A percentile compares a stretch with the other conserved stretches of the same genome.
Conservation (phyloP, 2,329 filamentous ascomycete species). For the Pseudocercospora eumusae region DNA sequence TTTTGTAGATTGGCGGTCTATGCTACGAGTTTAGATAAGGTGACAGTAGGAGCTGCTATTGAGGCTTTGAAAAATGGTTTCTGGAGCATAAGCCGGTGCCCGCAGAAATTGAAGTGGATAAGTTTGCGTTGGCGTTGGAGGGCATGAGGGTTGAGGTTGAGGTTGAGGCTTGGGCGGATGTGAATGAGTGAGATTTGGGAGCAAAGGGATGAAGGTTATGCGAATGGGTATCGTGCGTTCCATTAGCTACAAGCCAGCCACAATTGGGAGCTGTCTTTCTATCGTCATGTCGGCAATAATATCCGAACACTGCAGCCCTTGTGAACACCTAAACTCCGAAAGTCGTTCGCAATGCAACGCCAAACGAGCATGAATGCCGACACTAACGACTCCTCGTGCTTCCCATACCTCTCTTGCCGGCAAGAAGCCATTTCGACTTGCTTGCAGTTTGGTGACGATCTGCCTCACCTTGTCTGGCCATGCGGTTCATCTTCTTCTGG, state of each 20-base stretch:
- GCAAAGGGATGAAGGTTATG: background rate
- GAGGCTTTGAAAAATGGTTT: background rate
- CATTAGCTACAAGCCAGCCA: background rate
- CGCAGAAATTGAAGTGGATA: background rate
- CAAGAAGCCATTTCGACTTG: slow-evolving; percentile 86
- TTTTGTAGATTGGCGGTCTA: background rate
- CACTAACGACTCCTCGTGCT: slow-evolving; percentile 60
- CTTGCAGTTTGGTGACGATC: slow-evolving; percentile 84
- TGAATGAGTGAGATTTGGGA: background rate
- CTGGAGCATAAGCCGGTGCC: slow-evolving; percentile 5
- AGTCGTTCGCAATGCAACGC: background rate
- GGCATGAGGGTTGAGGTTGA: slow-evolving; percentile 11
- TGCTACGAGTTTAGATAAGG: background rate
- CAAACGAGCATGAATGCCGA: background rate
- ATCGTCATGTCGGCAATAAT: background rate
- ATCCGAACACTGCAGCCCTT: background rate
- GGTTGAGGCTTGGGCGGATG: slow-evolving; percentile 11
- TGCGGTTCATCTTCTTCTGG: slow-evolving; percentile 98
- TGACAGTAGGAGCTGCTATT: background rate
- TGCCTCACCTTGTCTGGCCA: slow-evolving; percentile 94
- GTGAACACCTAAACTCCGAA: background rate
- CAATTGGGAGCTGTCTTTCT: background rate
- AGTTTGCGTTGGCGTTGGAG: slow-evolving; percentile 10
- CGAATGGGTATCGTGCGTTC: background rate
- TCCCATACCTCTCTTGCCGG: slow-evolving; percentile 91